Percentiles rank a stretch among this genome's conserved stretches.
These are phyloP conservation scores for Fusarium coicis DNA, from an alignment of 2,329 filamentous ascomycete genomes.

Conservation along the genomic window DNA sequence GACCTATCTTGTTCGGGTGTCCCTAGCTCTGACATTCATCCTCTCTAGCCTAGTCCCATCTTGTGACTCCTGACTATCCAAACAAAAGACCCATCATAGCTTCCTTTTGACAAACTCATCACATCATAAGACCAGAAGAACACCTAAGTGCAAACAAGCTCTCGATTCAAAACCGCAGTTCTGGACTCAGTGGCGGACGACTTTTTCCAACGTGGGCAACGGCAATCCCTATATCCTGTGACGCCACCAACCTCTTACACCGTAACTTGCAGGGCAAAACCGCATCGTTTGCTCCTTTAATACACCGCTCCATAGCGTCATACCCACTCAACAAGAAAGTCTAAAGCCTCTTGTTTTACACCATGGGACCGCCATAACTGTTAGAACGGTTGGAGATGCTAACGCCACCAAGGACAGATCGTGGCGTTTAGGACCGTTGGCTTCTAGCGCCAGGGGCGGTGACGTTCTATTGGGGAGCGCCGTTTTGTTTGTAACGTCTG, in stretches of 20 bases:
- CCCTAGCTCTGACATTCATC: neutral
- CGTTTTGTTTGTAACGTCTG: constrained; percentile 24
- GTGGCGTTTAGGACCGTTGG: constrained; percentile 26
- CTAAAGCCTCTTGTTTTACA: constrained; percentile 3
- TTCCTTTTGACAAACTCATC: neutral
- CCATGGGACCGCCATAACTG: neutral
- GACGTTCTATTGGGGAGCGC: constrained; percentile 1
- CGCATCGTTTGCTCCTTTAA: neutral
- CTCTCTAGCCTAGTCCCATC: neutral
- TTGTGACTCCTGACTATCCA: neutral
- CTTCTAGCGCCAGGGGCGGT: constrained; percentile 30
- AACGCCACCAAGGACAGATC: constrained; percentile 29
- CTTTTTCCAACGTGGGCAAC: neutral
- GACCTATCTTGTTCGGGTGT: constrained; percentile 11
- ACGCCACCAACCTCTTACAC: constrained; percentile 11
- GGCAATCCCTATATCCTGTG: neutral
- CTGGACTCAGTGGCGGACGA: constrained; percentile 14
- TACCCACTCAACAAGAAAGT: neutral
- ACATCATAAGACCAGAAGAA: constrained; percentile 11
- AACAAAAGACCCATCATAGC: neutral
- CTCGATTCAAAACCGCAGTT: neutral
- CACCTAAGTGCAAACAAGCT: constrained; percentile 16
- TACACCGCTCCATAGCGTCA: constrained; percentile 5
- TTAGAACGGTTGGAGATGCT: constrained; percentile 16
- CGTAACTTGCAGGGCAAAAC: constrained; percentile 2